Evolutionary conservation across 176 grass and related monocot species (phyloP).

Genomic region (Bromus sterilis): DNA sequence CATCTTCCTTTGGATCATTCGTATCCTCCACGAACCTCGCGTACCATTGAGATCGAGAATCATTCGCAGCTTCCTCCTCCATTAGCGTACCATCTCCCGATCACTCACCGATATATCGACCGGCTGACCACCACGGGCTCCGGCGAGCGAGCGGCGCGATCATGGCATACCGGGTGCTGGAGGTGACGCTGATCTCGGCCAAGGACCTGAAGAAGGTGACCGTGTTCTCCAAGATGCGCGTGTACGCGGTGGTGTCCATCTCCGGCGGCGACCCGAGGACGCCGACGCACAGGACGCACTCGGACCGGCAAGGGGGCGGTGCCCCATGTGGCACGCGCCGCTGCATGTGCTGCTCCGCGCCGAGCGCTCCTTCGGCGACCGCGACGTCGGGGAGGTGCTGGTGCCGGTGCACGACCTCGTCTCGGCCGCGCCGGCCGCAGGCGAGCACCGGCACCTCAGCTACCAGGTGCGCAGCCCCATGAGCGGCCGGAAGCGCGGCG

Average conservation of each 20-base stretch:
- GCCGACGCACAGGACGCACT: constrained; percentile 46
- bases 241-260: constrained; percentile 72
- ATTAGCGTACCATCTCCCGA: background rate
- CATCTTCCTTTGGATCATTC: constrained; percentile 2
- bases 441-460: constrained; percentile 18
- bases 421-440: background rate
- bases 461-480: constrained; percentile 52
- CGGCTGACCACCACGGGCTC: background rate
- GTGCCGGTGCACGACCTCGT: constrained; percentile 53
- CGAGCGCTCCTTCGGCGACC: constrained; percentile 51
- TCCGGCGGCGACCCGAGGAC: constrained; percentile 45
- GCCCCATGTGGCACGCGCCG: constrained; percentile 53
- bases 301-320: constrained; percentile 43
- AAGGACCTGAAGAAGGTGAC: constrained; percentile 75
- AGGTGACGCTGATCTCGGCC: constrained; percentile 75
- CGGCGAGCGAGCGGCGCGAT: background rate
- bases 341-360: constrained; percentile 58
- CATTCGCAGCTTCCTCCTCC: background rate
- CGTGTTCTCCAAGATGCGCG: constrained; percentile 70
- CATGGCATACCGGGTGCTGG: constrained; percentile 48
- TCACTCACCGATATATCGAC: background rate
- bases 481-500: constrained; percentile 29
- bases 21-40: background rate
- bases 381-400: constrained; percentile 60
- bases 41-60: background rate